Percentiles rank a stretch among this genome's conserved stretches.
Evolutionary conservation across 768 basidiomycete genomes (phyloP).

Genomic region (Suillus bovinus): DNA sequence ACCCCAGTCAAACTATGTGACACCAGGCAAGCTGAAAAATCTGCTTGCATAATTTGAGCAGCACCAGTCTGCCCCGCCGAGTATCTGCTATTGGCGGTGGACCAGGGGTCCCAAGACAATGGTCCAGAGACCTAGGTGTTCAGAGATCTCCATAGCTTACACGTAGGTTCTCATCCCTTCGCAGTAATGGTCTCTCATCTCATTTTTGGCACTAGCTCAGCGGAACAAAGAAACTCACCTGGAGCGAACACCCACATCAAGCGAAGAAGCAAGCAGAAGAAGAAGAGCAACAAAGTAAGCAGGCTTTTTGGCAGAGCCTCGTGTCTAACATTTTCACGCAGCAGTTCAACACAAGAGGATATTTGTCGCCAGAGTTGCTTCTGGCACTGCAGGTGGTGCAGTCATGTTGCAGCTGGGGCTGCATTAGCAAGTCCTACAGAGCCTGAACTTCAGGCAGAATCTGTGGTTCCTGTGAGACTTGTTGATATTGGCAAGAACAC

Average conservation of each 20-base stretch:
- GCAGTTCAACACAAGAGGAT: slow-evolving; percentile 44
- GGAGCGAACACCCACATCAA: slow-evolving; percentile 91
- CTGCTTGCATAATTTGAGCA: too few species aligned
- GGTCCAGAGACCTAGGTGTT: too few species aligned
- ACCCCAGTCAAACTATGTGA: too few species aligned
- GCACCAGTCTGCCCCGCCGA: too few species aligned
- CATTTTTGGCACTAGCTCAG: background rate
- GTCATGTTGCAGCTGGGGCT: slow-evolving; percentile 32
- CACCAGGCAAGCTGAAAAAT: too few species aligned
- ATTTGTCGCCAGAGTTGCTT: slow-evolving; percentile 30
- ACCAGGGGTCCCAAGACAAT: too few species aligned
- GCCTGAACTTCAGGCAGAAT: slow-evolving; percentile 33
- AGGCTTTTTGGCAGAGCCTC: slow-evolving; percentile 48
- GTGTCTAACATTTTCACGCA: slow-evolving; percentile 35
- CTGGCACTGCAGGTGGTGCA: slow-evolving; percentile 33
- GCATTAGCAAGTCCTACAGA: slow-evolving; percentile 23
- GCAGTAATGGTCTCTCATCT: too few species aligned
- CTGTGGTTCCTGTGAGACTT: slow-evolving; percentile 28
- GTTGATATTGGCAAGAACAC: background rate
- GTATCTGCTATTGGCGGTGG: too few species aligned
- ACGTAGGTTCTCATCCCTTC: too few species aligned
- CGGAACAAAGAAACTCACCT: slow-evolving; percentile 80
- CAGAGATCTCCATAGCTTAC: too few species aligned
- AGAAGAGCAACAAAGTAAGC: slow-evolving; percentile 66
- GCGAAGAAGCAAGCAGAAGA: slow-evolving; percentile 86